These are phyloP conservation scores for Cicer arietinum DNA, from an alignment of 306 rosid genomes.

Conservation along the genomic window DNA sequence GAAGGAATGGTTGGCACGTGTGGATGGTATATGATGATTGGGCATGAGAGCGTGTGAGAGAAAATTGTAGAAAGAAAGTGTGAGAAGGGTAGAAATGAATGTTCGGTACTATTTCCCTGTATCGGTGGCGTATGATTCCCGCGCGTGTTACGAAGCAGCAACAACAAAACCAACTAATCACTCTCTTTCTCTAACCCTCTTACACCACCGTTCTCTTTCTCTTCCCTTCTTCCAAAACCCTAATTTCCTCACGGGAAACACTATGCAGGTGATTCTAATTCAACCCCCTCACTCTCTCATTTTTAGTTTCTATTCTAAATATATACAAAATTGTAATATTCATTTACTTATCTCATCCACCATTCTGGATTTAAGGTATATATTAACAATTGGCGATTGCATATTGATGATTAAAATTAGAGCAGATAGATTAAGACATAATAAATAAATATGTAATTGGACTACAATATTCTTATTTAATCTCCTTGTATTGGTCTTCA, in stretches of 20 bases:
- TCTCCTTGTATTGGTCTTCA: too few relatives aligned
- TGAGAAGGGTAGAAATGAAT: constrained; percentile 42
- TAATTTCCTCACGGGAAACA: constrained; percentile 74
- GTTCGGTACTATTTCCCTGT: background rate
- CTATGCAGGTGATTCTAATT: constrained; percentile 71
- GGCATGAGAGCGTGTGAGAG: constrained; percentile 31
- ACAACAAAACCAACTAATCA: background rate
- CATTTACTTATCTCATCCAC: too few relatives aligned
- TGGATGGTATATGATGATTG: constrained; percentile 37
- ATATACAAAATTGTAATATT: too few relatives aligned
- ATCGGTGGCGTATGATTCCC: constrained; percentile 51
- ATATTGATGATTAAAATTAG: too few relatives aligned
- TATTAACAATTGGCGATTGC: too few relatives aligned
- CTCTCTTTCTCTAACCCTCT: background rate
- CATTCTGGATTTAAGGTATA: too few relatives aligned
- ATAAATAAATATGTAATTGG: too few relatives aligned
- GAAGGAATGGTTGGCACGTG: constrained; percentile 46
- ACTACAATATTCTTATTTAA: too few relatives aligned
- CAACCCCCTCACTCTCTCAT: background rate
- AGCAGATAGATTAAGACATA: too few relatives aligned
- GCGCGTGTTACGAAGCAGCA: constrained; percentile 39
- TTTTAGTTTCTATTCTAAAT: background rate
- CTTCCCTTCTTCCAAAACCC: constrained; percentile 51
- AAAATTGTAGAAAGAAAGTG: constrained; percentile 15
- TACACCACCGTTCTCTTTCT: constrained; percentile 18